phyloP scores from a whole-genome alignment of 495 filamentous ascomycete genomes.

The Aspergillus affinis region DNA sequence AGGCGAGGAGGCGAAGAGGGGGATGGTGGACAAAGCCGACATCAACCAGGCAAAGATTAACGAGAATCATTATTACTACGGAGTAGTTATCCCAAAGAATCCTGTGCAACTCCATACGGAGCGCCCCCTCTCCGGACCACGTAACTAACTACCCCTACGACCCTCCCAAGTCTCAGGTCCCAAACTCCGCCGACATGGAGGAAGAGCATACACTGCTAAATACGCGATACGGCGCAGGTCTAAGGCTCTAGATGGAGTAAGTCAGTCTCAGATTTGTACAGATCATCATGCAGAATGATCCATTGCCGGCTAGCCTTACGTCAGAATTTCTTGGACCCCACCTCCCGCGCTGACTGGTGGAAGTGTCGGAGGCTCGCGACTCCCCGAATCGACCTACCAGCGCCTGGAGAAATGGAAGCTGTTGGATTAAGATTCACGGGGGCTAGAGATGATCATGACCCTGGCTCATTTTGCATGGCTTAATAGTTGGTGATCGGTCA shows the following conservation, averaged over 20 bases:
- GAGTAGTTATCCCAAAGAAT: not conserved
- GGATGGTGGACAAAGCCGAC: no score
- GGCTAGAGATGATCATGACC: not conserved
- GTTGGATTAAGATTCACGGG: not conserved
- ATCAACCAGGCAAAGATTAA: no score
- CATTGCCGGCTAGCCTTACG: conserved; percentile 1
- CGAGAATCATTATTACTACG: not conserved
- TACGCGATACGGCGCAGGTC: no score
- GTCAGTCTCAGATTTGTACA: not conserved
- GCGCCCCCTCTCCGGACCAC: no score
- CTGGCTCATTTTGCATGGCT: not conserved
- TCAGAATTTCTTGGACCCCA: conserved; percentile 3
- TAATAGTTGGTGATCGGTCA: not conserved
- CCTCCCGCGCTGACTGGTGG: conserved; percentile 1
- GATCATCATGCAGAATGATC: conserved; percentile 3
- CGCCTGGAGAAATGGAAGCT: not conserved
- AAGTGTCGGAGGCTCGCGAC: not conserved
- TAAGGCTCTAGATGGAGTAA: no score
- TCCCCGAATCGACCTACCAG: not conserved
- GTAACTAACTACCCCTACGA: no score
- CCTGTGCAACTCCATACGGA: not conserved
- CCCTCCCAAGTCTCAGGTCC: not conserved
- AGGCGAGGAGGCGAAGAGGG: no score
- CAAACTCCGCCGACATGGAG: no score
- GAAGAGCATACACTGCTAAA: no score